Percentiles rank a stretch among this genome's conserved stretches.
These are phyloP conservation scores for Penicillium ochrochloron DNA, from an alignment of 495 filamentous ascomycete genomes.

Conservation along the genomic window DNA sequence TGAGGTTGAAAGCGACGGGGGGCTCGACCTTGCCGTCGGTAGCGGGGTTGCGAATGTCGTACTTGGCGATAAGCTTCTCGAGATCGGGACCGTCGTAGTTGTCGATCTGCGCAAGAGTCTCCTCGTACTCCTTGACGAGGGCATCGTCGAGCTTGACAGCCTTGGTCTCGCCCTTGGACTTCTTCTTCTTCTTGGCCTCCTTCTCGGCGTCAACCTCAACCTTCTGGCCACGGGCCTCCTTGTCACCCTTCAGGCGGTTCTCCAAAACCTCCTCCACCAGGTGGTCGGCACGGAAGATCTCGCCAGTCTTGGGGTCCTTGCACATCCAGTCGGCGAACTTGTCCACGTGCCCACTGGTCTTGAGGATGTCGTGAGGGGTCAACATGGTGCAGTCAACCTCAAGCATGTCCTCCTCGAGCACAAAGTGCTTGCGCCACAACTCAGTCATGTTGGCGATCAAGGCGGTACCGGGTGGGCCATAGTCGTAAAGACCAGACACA, in stretches of 20 bases:
- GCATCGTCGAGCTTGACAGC: conserved; percentile 67
- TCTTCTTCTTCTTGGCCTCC: conserved; percentile 69
- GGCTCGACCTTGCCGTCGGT: conserved; percentile 64
- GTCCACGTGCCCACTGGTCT: conserved; percentile 96
- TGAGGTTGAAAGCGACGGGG: conserved; percentile 73
- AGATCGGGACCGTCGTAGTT: conserved; percentile 71
- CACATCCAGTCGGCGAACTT: conserved; percentile 99
- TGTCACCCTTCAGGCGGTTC: conserved; percentile 77
- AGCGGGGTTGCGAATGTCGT: conserved; percentile 67
- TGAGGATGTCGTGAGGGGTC: conserved; percentile 87
- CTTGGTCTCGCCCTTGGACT: conserved; percentile 56
- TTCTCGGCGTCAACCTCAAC: conserved; percentile 68
- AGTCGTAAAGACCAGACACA: conserved; percentile 83
- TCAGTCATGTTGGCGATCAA: conserved; percentile 87
- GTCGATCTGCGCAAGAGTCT: conserved; percentile 72
- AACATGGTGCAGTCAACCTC: conserved; percentile 86
- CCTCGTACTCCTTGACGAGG: conserved; percentile 68
- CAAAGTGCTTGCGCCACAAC: conserved; percentile 89
- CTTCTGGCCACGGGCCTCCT: conserved; percentile 74
- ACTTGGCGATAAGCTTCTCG: conserved; percentile 64
- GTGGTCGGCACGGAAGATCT: conserved; percentile 95
- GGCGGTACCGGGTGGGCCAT: conserved; percentile 80
- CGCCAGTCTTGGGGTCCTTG: conserved; percentile 96
- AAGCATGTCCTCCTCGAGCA: conserved; percentile 88
- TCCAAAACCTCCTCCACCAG: conserved; percentile 93